These are phyloP conservation scores for Hypoxylon sp. DNA, from an alignment of 2,329 filamentous ascomycete genomes.

Conservation along the genomic window DNA sequence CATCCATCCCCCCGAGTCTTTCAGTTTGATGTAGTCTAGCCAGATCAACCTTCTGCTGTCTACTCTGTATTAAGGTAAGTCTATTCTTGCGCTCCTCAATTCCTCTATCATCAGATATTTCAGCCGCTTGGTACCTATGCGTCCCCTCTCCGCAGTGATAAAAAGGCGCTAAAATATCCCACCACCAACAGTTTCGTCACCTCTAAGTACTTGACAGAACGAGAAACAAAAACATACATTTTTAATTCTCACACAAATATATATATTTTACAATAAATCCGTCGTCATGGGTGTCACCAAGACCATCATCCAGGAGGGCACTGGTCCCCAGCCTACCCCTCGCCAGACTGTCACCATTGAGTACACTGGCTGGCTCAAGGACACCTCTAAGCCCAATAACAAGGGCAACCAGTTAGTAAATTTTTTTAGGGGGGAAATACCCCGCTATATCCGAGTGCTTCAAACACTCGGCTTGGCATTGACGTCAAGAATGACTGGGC, in stretches of 20 bases:
- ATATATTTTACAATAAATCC: slow-evolving; percentile 20
- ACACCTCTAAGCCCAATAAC: slow-evolving; percentile 70
- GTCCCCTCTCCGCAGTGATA: slow-evolving; percentile 37
- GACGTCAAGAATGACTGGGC: slow-evolving; percentile 28
- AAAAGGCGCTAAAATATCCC: slow-evolving; percentile 52
- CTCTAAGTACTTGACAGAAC: slow-evolving; percentile 24
- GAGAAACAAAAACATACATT: slow-evolving; percentile 16
- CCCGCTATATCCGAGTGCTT: slow-evolving; percentile 30
- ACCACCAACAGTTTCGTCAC: slow-evolving; percentile 38
- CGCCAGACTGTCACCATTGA: slow-evolving; percentile 87
- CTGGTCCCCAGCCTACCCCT: slow-evolving; percentile 70
- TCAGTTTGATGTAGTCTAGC: slow-evolving; percentile 33
- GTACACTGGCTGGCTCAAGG: slow-evolving; percentile 91
- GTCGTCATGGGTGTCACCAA: slow-evolving; percentile 81
- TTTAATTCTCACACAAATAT: not conserved
- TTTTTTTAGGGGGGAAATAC: not conserved
- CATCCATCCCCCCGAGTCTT: slow-evolving; percentile 13
- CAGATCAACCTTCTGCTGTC: slow-evolving; percentile 20
- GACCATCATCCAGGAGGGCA: slow-evolving; percentile 73
- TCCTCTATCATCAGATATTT: slow-evolving; percentile 13
- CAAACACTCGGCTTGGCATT: slow-evolving; percentile 30
- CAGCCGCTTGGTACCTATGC: slow-evolving; percentile 32
- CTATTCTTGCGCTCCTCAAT: slow-evolving; percentile 20
- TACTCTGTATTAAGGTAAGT: slow-evolving; percentile 30
- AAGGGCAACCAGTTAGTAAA: slow-evolving; percentile 79